These are phyloP conservation scores for Picea engelmannii DNA, from an alignment of 83 land plant species.

Conservation along the genomic window DNA sequence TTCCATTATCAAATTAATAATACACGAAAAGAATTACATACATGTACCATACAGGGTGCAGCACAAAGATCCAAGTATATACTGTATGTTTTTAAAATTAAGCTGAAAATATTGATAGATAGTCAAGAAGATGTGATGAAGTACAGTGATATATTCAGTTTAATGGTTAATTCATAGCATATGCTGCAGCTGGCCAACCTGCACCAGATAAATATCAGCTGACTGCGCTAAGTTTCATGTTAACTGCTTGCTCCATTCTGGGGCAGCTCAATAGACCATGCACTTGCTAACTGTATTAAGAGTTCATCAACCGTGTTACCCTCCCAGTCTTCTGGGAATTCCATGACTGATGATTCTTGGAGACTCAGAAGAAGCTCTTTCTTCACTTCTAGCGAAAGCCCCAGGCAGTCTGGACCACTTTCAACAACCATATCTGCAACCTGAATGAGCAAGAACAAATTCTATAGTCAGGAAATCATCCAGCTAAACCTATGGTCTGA, in stretches of 20 bases:
- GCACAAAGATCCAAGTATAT: slow-evolving; percentile 5
- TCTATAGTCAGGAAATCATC: neutral
- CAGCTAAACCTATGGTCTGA: neutral
- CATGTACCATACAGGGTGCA: neutral
- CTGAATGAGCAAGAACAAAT: slow-evolving; percentile 42
- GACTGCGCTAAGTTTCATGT: neutral
- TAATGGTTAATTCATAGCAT: neutral
- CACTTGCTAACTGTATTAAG: slow-evolving; percentile 70
- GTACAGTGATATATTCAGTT: neutral
- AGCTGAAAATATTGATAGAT: neutral
- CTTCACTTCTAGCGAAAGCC: slow-evolving; percentile 64
- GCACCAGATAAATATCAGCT: slow-evolving; percentile 10
- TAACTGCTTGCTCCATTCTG: slow-evolving; percentile 32
- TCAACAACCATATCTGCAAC: slow-evolving; percentile 71
- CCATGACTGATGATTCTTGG: slow-evolving; percentile 72
- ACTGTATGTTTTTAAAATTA: neutral
- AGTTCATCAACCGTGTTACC: slow-evolving; percentile 79
- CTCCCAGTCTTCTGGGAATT: slow-evolving; percentile 86
- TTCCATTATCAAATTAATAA: slow-evolving; percentile 10
- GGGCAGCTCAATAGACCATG: slow-evolving; percentile 79
- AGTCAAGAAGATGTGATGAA: neutral
- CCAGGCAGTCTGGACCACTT: slow-evolving; percentile 66
- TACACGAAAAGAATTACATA: slow-evolving; percentile 1
- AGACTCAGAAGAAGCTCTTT: slow-evolving; percentile 72
- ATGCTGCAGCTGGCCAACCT: neutral